phyloP scores from a whole-genome alignment of 768 basidiomycete species.

The Serpula lacrymans region DNA sequence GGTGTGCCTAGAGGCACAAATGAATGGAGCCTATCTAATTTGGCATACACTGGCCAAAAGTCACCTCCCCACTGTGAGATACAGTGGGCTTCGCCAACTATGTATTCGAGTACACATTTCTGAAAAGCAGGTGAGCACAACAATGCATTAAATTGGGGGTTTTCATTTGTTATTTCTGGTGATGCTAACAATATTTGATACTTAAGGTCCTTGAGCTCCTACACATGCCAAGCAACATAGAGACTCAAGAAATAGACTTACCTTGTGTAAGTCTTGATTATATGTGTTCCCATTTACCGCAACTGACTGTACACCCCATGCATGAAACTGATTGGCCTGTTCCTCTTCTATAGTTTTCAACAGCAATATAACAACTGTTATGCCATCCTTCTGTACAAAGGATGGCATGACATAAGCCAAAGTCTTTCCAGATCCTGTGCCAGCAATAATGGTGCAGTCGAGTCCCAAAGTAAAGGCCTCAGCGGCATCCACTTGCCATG shows the following conservation, averaged over 20 bases:
- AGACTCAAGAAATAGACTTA: too few relatives aligned
- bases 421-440: slow-evolving; percentile 37
- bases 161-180: slow-evolving; percentile 21
- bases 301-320: slow-evolving; percentile 25
- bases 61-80: slow-evolving; percentile 33
- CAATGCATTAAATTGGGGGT: slow-evolving; percentile 8
- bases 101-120: slow-evolving; percentile 16
- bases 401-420: slow-evolving; percentile 34
- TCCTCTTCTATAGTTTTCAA: slow-evolving; percentile 35
- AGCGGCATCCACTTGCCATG: slow-evolving; percentile 38
- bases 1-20: slow-evolving; percentile 28
- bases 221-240: too few relatives aligned
- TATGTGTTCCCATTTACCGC: slow-evolving; percentile 38
- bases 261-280: slow-evolving; percentile 5
- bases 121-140: slow-evolving; percentile 10
- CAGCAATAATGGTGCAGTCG: slow-evolving; percentile 32
- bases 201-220: slow-evolving; percentile 10
- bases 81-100: slow-evolving; percentile 41
- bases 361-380: slow-evolving; percentile 32
- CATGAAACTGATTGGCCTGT: too few relatives aligned
- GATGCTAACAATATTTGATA: slow-evolving; percentile 14
- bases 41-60: slow-evolving; percentile 28
- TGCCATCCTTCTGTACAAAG: slow-evolving; percentile 17
- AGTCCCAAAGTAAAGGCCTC: slow-evolving; percentile 33
- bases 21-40: slow-evolving; percentile 25